A percentile compares a stretch with the other conserved stretches of the same genome.
These are phyloP conservation scores for Colletotrichum kahawae DNA, from an alignment of 2,329 filamentous ascomycete genomes.

Conservation along the genomic window DNA sequence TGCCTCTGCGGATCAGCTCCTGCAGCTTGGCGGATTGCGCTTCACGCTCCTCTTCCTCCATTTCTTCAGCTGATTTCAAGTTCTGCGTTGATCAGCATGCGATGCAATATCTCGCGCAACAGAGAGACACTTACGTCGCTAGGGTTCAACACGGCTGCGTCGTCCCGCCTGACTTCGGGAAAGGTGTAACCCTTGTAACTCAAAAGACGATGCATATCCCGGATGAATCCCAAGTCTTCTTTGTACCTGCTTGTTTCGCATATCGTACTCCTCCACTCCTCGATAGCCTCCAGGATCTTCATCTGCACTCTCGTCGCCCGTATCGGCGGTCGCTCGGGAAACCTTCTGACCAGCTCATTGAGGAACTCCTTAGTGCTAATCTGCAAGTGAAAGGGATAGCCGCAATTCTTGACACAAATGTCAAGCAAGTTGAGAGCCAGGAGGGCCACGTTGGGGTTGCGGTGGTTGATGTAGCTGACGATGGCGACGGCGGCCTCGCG, in stretches of 20 bases:
- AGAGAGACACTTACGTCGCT: conserved; percentile 76
- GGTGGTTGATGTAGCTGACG: conserved; percentile 93
- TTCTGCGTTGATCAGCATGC: conserved; percentile 60
- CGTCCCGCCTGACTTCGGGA: conserved; percentile 88
- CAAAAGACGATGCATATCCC: conserved; percentile 95
- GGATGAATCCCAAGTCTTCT: conserved; percentile 93
- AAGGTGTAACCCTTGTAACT: conserved; percentile 98
- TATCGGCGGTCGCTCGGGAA: conserved; percentile 90
- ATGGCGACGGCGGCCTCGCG: conserved; percentile 94
- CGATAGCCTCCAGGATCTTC: conserved; percentile 93
- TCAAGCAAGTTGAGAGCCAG: conserved; percentile 92
- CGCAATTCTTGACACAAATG: conserved; percentile 99
- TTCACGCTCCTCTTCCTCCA: conserved; percentile 95
- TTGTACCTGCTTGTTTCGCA: conserved; percentile 98
- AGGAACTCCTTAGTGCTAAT: conserved; percentile 99
- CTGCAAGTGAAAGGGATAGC: conserved; percentile 97
- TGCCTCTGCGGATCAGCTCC: conserved; percentile 90
- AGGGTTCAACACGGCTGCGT: conserved; percentile 94
- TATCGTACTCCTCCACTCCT: conserved; percentile 98
- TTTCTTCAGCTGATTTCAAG: conserved; percentile 94
- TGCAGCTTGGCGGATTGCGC: conserved; percentile 98
- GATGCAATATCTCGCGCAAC: neutral
- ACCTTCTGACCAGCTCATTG: conserved; percentile 95
- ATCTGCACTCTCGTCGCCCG: conserved; percentile 86
- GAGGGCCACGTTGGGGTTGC: conserved; percentile 93